These are phyloP conservation scores for Nicotiana knightiana DNA, from an alignment of 257 asterid species.

Conservation along the genomic window DNA sequence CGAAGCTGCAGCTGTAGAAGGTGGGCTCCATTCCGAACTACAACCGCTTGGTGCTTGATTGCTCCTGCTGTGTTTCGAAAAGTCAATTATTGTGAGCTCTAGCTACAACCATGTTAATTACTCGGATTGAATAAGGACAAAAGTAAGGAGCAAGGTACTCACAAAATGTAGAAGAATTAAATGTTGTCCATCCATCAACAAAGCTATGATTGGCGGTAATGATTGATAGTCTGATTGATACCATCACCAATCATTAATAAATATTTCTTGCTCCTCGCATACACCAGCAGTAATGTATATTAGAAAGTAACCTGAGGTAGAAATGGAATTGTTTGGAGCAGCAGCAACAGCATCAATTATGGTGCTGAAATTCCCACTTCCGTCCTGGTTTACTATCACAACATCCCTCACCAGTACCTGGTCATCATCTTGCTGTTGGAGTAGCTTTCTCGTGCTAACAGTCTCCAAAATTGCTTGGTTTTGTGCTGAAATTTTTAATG, in stretches of 20 bases:
- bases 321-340: conserved; percentile 42
- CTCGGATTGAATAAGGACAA: not conserved
- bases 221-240: conserved; percentile 45
- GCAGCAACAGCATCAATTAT: conserved; percentile 53
- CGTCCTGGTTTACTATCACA: conserved; percentile 48
- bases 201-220: conserved; percentile 50
- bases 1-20: conserved; percentile 59
- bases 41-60: conserved; percentile 53
- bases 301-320: conserved; percentile 40
- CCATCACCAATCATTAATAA: conserved; percentile 38
- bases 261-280: conserved; percentile 43
- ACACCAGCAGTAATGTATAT: conserved; percentile 47
- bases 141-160: not conserved
- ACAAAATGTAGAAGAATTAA: conserved; percentile 51
- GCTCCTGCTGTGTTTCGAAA: conserved; percentile 15
- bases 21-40: conserved; percentile 52
- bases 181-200: conserved; percentile 67
- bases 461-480: conserved; percentile 21
- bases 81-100: not conserved
- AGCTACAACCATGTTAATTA: not conserved
- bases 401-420: conserved; percentile 39
- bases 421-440: conserved; percentile 24
- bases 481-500: conserved; percentile 27
- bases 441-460: conserved; percentile 32
- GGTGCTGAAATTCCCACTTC: conserved; percentile 42